Base-by-base conservation (phyloP, 495 filamentous ascomycete species). In the Penicillium waksmanii region DNA sequence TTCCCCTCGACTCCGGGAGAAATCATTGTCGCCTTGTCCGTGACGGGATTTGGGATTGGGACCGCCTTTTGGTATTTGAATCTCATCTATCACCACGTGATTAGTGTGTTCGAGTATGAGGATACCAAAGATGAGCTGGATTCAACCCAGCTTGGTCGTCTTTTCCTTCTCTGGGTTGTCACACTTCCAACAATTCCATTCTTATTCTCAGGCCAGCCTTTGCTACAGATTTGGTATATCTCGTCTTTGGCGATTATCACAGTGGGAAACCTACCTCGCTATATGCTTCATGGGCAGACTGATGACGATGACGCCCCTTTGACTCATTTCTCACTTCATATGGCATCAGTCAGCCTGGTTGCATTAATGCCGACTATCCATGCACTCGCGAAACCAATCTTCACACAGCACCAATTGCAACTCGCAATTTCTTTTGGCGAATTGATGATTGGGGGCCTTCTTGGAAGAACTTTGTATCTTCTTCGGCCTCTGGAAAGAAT, bases 21-120 rank as follows among this genome's bases (percentile, higher is more conserved):
- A 19, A 63, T 63, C 50, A 57, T 50, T 13, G 27, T 34, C 33
- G 52, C 60, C 12, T 47, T 63, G 34, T 40, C 60, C 1, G 52
- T 58, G 23, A 46, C 58, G 25, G 44, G 31, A 12, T 58, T 58
- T 23, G 34, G 55, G 23, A 38, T 36, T 18, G 60, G 60, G 19
- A 56, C 40, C 11, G 23, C 56, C 1, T 44, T 58, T 4, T 57
- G 48, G 51, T 36, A 47, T 19, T 21, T 38, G 13, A n/a, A n/a
- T 43, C 10, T n/a, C n/a, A n/a, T 43, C 3, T 43, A 18, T 13
- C n/a, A 43, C 40, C 40, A 18, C 11, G 3, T 43, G 5, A 10
- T 43, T n/a, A 10, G 13, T 2, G 40, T 18, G 5, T 43, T 49
- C 27, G 11, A 35, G n/a, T 25, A 21, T 15, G 43, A 35, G 15